These are phyloP conservation scores for Coccomyxa sp. DNA, from an alignment of 139 green algal species.

Conservation along the genomic window DNA sequence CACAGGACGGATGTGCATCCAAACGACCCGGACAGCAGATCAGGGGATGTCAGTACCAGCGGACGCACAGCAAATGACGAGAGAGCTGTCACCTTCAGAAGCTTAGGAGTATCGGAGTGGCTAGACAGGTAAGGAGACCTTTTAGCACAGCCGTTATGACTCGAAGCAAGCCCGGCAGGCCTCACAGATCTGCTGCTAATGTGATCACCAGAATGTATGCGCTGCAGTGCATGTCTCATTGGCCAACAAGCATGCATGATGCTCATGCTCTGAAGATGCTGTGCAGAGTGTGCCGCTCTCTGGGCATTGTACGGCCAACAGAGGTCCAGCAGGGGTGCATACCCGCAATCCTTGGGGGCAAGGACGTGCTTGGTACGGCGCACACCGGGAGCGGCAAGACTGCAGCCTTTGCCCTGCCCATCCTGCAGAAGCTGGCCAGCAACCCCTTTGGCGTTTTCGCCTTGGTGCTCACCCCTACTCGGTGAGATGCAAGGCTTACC, in stretches of 20 bases:
- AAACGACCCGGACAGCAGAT: no score
- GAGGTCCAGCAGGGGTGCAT: constrained; percentile 81
- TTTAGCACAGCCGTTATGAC: neutral
- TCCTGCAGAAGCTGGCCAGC: constrained; percentile 80
- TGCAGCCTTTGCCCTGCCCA: constrained; percentile 95
- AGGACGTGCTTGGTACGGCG: constrained; percentile 86
- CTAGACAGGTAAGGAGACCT: constrained; percentile 25
- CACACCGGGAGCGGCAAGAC: constrained; percentile 97
- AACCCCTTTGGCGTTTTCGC: constrained; percentile 93
- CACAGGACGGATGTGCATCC: no score
- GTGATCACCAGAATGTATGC: neutral
- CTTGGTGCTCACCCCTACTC: constrained; percentile 89
- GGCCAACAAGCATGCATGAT: neutral
- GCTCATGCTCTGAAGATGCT: neutral
- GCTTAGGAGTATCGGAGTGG: constrained; percentile 80
- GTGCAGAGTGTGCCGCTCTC: constrained; percentile 30
- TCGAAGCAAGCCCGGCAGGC: neutral
- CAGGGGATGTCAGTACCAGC: no score
- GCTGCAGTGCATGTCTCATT: neutral
- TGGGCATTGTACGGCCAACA: constrained; percentile 58
- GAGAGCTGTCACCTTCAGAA: constrained; percentile 39
- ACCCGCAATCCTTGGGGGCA: constrained; percentile 62
- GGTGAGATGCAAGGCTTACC: constrained; percentile 29
- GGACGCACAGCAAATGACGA: no score
- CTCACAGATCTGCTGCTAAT: neutral